phyloP scores from a whole-genome alignment of 208 protist species.

The Crithidia thermophila region DNA sequence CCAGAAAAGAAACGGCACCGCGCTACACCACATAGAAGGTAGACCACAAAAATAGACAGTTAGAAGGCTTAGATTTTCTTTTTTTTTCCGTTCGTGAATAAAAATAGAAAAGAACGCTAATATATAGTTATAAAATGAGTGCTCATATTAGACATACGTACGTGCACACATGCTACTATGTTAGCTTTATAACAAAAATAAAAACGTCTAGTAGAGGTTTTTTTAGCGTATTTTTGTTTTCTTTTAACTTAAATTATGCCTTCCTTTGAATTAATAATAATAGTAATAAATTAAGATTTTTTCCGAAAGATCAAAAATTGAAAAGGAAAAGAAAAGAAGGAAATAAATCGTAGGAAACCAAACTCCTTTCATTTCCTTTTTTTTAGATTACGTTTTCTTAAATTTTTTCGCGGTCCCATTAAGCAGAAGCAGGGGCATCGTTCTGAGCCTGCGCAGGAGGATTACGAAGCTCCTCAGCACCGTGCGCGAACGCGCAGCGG shows the following conservation, averaged over 20 bases:
- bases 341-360: background rate
- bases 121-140: conserved; percentile 20
- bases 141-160: conserved; percentile 9
- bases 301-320: conserved; percentile 4
- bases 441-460: conserved; percentile 23
- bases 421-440: conserved; percentile 22
- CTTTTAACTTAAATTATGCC: conserved; percentile 10
- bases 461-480: conserved; percentile 56
- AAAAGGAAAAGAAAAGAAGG: conserved; percentile 3
- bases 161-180: conserved; percentile 13
- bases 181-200: conserved; percentile 24
- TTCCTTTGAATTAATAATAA: conserved; percentile 5
- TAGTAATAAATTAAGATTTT: conserved; percentile 14
- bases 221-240: conserved; percentile 4
- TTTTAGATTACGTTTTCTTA: conserved; percentile 4
- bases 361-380: background rate
- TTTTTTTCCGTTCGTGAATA: conserved; percentile 15
- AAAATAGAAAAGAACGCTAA: conserved; percentile 11
- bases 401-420: background rate
- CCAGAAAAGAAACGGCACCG: too few relatives aligned
- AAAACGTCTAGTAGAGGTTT: conserved; percentile 10
- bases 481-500: conserved; percentile 86
- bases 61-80: background rate
- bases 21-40: background rate
- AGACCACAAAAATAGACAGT: conserved; percentile 7